Conservation (phyloP, 106 monocot genomes). For the Apostasia shenzhenica region DNA sequence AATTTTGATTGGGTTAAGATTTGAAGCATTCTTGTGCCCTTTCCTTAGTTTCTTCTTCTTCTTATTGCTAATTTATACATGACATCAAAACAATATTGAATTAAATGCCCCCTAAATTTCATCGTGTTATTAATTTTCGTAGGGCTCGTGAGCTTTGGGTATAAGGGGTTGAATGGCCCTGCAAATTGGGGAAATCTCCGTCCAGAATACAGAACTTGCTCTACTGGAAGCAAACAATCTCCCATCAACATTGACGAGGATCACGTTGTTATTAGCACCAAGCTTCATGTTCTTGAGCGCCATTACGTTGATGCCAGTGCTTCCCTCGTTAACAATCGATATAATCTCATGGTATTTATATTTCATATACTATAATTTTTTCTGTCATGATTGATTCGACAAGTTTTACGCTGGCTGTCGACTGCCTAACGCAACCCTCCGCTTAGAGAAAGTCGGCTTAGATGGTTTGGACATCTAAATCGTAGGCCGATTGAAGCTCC, state of each 20-base stretch:
- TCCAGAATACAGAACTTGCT: conserved; percentile 17
- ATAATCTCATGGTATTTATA: conserved; percentile 21
- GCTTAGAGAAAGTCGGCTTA: no score
- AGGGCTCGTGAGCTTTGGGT: not conserved
- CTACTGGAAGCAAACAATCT: conserved; percentile 26
- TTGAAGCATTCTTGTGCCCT: no score
- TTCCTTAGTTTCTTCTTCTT: no score
- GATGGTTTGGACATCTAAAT: no score
- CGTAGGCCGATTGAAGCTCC: no score
- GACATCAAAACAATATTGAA: no score
- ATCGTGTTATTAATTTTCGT: not conserved
- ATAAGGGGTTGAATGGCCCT: not conserved
- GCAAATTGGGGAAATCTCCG: conserved; percentile 28
- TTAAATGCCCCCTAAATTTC: no score
- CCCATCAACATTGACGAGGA: conserved; percentile 29
- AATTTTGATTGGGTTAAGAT: no score
- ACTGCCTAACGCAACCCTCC: no score
- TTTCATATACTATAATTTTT: not conserved
- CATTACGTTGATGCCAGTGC: conserved; percentile 22
- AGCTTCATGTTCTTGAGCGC: conserved; percentile 8
- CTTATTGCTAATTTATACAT: no score
- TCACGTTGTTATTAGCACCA: not conserved
- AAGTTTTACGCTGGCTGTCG: no score
- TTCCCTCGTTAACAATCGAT: conserved; percentile 39
- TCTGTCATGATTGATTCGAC: no score